These are phyloP conservation scores for Albizia julibrissin DNA, from an alignment of 306 rosid species.

Conservation along the genomic window DNA sequence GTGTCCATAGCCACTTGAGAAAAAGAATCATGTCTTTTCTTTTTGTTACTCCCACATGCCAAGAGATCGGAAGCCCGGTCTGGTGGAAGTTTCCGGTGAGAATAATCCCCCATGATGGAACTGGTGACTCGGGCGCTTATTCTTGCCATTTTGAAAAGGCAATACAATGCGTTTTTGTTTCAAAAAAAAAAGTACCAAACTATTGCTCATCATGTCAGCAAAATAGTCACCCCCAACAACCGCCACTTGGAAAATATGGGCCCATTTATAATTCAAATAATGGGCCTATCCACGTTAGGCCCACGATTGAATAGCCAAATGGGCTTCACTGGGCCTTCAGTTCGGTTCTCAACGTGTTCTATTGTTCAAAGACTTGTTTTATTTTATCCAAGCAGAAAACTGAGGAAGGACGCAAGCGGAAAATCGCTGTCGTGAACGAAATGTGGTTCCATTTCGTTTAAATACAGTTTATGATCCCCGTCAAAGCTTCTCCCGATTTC, in stretches of 20 bases:
- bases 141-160: too few species aligned
- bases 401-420: constrained; percentile 4
- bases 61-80: too few species aligned
- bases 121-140: too few species aligned
- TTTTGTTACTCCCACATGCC: too few species aligned
- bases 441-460: neutral
- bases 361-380: neutral
- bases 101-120: too few species aligned
- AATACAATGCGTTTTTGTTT: too few species aligned
- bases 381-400: neutral
- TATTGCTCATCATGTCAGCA: neutral
- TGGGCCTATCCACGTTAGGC: neutral
- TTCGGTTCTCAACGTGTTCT: neutral
- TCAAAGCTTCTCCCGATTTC: neutral
- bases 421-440: neutral
- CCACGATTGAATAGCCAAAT: neutral
- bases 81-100: too few species aligned
- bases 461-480: neutral
- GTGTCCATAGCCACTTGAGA: too few species aligned
- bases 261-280: neutral
- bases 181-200: neutral
- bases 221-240: neutral
- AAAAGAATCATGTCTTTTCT: too few species aligned
- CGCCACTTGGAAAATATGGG: neutral
- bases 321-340: neutral